Evolutionary conservation across 2,329 filamentous ascomycete species (phyloP).

Genomic region (Parascedosporium putredinis): DNA sequence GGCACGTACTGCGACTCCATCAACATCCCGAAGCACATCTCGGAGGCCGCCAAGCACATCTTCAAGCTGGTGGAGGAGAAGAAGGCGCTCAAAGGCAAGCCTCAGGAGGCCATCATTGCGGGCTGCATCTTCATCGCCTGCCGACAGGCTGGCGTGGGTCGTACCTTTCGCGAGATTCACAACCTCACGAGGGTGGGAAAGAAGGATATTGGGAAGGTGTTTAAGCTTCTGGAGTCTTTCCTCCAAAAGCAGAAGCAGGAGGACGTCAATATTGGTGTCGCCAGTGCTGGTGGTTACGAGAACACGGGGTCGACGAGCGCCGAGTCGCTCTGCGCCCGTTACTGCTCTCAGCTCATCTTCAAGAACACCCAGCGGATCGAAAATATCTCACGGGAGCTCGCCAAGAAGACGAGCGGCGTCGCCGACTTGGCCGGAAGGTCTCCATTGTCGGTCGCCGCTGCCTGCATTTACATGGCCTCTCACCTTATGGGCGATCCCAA

Average conservation of each 20-base stretch:
- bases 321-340: slow-evolving; percentile 77
- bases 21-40: slow-evolving; percentile 68
- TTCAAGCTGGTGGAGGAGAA: slow-evolving; percentile 92
- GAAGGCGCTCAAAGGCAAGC: slow-evolving; percentile 91
- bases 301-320: slow-evolving; percentile 69
- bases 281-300: slow-evolving; percentile 59
- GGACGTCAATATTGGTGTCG: slow-evolving; percentile 33
- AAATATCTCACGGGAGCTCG: slow-evolving; percentile 69
- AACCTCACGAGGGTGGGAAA: slow-evolving; percentile 87
- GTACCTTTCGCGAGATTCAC: slow-evolving; percentile 91
- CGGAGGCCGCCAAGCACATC: slow-evolving; percentile 85
- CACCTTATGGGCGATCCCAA: slow-evolving; percentile 73
- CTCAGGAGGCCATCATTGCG: slow-evolving; percentile 85
- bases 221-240: slow-evolving; percentile 87
- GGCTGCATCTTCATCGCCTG: slow-evolving; percentile 97
- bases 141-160: slow-evolving; percentile 74
- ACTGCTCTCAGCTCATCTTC: slow-evolving; percentile 71
- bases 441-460: slow-evolving; percentile 84
- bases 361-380: slow-evolving; percentile 64
- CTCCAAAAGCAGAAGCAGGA: slow-evolving; percentile 63
- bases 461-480: slow-evolving; percentile 93
- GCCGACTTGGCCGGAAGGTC: slow-evolving; percentile 84
- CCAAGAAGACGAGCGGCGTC: slow-evolving; percentile 64
- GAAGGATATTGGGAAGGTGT: slow-evolving; percentile 93
- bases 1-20: slow-evolving; percentile 77